Evolutionary conservation across 805 yeast genomes (phyloP).

Genomic region (Alloascoidea africana): DNA sequence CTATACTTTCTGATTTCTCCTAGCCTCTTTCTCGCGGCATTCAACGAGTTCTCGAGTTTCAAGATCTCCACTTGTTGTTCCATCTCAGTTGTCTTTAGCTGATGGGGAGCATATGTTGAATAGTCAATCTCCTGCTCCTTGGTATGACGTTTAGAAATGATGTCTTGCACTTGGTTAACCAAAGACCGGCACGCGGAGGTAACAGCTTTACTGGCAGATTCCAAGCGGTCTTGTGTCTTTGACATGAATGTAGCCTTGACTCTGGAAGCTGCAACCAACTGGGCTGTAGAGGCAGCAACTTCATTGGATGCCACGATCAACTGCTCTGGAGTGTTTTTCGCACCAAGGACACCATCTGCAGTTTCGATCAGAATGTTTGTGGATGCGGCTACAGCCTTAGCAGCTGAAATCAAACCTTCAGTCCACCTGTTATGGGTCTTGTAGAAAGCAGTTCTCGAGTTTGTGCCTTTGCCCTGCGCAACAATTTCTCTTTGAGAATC

Average conservation of each 20-base stretch:
- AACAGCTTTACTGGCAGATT: slow-evolving; percentile 52
- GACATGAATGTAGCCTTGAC: slow-evolving; percentile 71
- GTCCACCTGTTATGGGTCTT: slow-evolving; percentile 87
- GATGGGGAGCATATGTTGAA: slow-evolving; percentile 54
- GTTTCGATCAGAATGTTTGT: slow-evolving; percentile 69
- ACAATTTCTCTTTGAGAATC: slow-evolving; percentile 76
- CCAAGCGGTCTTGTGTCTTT: slow-evolving; percentile 60
- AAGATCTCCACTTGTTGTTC: slow-evolving; percentile 86
- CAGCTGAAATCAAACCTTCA: slow-evolving; percentile 82
- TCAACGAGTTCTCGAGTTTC: slow-evolving; percentile 62
- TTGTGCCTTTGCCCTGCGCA: slow-evolving; percentile 48
- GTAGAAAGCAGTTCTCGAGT: slow-evolving; percentile 59
- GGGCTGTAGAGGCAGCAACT: slow-evolving; percentile 87
- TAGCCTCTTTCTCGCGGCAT: slow-evolving; percentile 59
- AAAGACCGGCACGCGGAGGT: slow-evolving; percentile 62
- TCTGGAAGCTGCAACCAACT: slow-evolving; percentile 80
- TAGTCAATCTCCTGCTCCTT: slow-evolving; percentile 40
- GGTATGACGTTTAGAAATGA: slow-evolving; percentile 26
- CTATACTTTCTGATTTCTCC: slow-evolving; percentile 77
- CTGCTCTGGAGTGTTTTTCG: slow-evolving; percentile 59
- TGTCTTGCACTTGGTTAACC: slow-evolving; percentile 53
- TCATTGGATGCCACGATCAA: slow-evolving; percentile 83
- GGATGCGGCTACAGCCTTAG: slow-evolving; percentile 72
- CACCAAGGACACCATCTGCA: slow-evolving; percentile 71
- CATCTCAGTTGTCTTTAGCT: slow-evolving; percentile 77